Base-by-base conservation (phyloP, 2,329 filamentous ascomycete species). In the Hymenoscyphus albidus region DNA sequence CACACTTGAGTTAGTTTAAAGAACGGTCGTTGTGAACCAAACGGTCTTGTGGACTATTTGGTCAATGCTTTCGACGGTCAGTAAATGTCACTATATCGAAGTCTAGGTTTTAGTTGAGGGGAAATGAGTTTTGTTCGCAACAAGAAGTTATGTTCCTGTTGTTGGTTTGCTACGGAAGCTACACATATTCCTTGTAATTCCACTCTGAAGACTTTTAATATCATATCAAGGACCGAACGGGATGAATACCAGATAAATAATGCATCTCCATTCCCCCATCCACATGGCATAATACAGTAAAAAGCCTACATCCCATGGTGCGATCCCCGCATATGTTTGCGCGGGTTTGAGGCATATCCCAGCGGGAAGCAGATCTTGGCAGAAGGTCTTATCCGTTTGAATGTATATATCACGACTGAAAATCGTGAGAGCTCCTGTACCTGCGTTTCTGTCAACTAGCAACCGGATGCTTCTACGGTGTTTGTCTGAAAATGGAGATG, bases 311-410 rank as follows among this genome's bases (percentile, higher is more conserved):
- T 54, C 48, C 4, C 57, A 42, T 56, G 55, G 35, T n/a, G 22
- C 18, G 18, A 27, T 6, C 16, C 39, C n/a, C 16, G 32, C 56
- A 22, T 16, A 38, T 35, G 16, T 16, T 31, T 38, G 67, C 56
- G 63, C 48, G 12, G 18, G 32, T 67, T 68, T 68, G 65, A 63
- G 67, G 59, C 51, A 27, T 62, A 64, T 54, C 22, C 18, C 48
- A 13, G 2, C 48, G n/a, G 48, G 22, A 10, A 54, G 48, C n/a
- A 5, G 10, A 9, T 54, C 48, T 54, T 54, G 48, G 48, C 18
- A 22, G 18, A 27, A 54, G 48, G 18, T 54, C 18, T 13, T 9
- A 10, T 54, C 18, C 48, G 48, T 27, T 54, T 12, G 3, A 27
- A 27, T 54, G 7, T 54, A 27, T 54, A 54, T 54, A 54, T 54